Evolutionary conservation across 1,139 yeast species (phyloP), one percentile per base, ranked within the genome.

Genomic region (Geotrichum candidum): DNA sequence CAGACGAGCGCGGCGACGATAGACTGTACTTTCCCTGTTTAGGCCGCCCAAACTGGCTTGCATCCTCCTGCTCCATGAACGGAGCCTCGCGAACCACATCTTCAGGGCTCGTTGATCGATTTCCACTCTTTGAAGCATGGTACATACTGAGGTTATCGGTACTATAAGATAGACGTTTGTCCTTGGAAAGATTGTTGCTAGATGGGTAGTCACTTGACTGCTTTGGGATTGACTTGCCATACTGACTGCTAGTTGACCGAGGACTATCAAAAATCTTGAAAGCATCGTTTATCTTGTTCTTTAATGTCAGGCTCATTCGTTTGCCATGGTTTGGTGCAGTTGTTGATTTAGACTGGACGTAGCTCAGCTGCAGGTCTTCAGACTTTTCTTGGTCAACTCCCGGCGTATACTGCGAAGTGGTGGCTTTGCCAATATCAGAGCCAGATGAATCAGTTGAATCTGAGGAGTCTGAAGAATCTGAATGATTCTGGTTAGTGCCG

Each of bases 271-370:
- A 67, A 54, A 64, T 64, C 55, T 67, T 67, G 56, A 69, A 68
- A 9, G 84, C 72, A 79, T 69, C 72, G 51, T 64, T 65, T 33
- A 71, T 61, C 61, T 64, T 66, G 57, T 68, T 69, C 46, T 70
- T 55, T 6, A 71, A 66, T n/a, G 71, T 67, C 23, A 70, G 64
- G 58, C 72, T 69, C 7, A 72, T 61, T 27, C 68, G 65, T 55
- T 69, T 70, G 41, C 60, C 33, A 54, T 70, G 72, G 41, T 58
- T 58, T n/a, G 48, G 48, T n/a, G 48, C 10, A 13, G 59, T 58
- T 27, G 60, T 48, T 35, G 61, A 54, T 33, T 50, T 53, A 22
- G 59, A 55, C 27, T 55, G 56, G 45, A 55, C 46, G 51, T 59
- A 56, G 13, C 54, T 33, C 27, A 33, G 51, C 23, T 56, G 52